phyloP scores from a whole-genome alignment of 192 early-diverging fungal genomes.

The Gonapodya prolifera region DNA sequence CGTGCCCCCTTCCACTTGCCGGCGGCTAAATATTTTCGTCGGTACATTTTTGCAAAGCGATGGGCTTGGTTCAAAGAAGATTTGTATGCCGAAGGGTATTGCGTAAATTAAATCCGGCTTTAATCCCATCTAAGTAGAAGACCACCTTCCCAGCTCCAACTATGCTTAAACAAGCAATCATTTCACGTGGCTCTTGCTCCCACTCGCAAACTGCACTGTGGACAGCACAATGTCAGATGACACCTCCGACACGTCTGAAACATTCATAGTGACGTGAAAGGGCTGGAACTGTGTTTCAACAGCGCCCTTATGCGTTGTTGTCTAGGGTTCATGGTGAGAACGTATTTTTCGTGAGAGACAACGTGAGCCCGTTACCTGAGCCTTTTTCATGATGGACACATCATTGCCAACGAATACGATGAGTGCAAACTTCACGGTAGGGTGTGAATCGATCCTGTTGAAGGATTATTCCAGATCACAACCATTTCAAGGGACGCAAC shows the following conservation, averaged over 20 bases:
- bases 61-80: no score
- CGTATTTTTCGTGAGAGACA: not conserved
- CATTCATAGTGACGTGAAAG: slow-evolving; percentile 23
- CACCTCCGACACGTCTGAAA: slow-evolving; percentile 21
- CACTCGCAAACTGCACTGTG: slow-evolving; percentile 13
- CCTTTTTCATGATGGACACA: slow-evolving; percentile 20
- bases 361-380: not conserved
- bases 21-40: no score
- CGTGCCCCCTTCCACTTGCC: no score
- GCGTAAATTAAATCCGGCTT: no score
- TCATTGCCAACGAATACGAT: slow-evolving; percentile 18
- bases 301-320: slow-evolving; percentile 24
- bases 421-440: slow-evolving; percentile 26
- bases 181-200: slow-evolving; percentile 22
- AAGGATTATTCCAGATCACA: slow-evolving; percentile 9
- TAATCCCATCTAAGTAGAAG: no score
- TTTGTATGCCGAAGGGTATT: no score
- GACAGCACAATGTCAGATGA: slow-evolving; percentile 12
- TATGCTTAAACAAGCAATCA: no score
- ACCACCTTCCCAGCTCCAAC: no score
- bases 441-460: slow-evolving; percentile 20
- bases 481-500: not conserved
- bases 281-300: slow-evolving; percentile 16
- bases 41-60: no score
- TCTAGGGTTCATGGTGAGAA: slow-evolving; percentile 24